phyloP scores from a whole-genome alignment of 371 early-diverging fungal species.

The Batkoa obscura region DNA sequence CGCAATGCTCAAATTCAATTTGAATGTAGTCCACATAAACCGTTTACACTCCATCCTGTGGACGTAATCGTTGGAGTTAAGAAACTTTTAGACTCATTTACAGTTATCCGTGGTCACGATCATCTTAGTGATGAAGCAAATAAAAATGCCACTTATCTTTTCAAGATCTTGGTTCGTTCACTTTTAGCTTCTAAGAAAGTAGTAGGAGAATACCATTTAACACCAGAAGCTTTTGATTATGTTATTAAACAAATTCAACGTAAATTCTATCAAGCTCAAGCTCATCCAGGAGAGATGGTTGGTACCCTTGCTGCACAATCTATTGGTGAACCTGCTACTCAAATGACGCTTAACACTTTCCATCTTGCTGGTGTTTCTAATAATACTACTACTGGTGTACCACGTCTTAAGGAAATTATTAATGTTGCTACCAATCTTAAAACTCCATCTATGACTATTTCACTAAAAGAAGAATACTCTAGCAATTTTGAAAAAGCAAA shows the following conservation, averaged over 20 bases:
- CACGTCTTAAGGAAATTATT: slow-evolving; percentile 99
- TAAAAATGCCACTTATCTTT: slow-evolving; percentile 75
- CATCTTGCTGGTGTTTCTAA: slow-evolving; percentile 98
- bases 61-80: slow-evolving; percentile 53
- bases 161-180: slow-evolving; percentile 71
- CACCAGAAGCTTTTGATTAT: slow-evolving; percentile 81
- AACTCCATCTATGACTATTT: slow-evolving; percentile 88
- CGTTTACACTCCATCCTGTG: slow-evolving; percentile 74
- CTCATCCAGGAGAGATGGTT: slow-evolving; percentile 98
- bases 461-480: slow-evolving; percentile 55
- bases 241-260: slow-evolving; percentile 82
- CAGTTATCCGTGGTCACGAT: slow-evolving; percentile 79
- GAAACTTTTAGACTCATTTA: slow-evolving; percentile 42
- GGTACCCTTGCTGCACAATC: slow-evolving; percentile 99
- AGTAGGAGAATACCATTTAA: slow-evolving; percentile 78
- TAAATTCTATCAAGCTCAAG: slow-evolving; percentile 76
- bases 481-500: slow-evolving; percentile 73
- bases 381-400: slow-evolving; percentile 98
- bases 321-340: slow-evolving; percentile 99
- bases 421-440: slow-evolving; percentile 96
- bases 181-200: slow-evolving; percentile 68
- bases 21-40: slow-evolving; percentile 55
- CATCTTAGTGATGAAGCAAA: slow-evolving; percentile 71
- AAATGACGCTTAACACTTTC: slow-evolving; percentile 99
- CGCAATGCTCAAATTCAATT: slow-evolving; percentile 82